A percentile compares a stretch with the other conserved stretches of the same genome.
phyloP scores from a whole-genome alignment of 2,329 filamentous ascomycete genomes.

The Cytospora paraplurivora region DNA sequence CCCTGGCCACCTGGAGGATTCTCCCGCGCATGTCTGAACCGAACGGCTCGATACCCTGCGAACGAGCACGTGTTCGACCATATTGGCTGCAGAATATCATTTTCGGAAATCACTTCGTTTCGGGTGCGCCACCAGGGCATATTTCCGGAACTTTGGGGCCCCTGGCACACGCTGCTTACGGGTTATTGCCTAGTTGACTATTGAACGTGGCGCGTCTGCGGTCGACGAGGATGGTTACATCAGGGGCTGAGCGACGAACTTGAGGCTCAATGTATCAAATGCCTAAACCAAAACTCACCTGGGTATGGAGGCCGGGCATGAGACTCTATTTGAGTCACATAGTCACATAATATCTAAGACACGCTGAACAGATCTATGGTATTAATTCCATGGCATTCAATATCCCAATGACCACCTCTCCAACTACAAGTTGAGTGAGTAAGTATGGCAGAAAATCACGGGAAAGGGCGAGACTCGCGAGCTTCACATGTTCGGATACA shows the following conservation, averaged over 20 bases:
- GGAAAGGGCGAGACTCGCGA: conserved; percentile 10
- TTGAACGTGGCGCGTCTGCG: too few relatives aligned
- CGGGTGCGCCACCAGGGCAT: conserved; percentile 7
- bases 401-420: too few relatives aligned
- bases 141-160: not conserved
- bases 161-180: not conserved
- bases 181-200: too few relatives aligned
- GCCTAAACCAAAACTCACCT: too few relatives aligned
- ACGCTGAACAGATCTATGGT: too few relatives aligned
- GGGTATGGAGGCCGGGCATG: too few relatives aligned
- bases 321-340: too few relatives aligned
- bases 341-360: too few relatives aligned
- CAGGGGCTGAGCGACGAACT: too few relatives aligned
- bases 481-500: conserved; percentile 8
- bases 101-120: not conserved
- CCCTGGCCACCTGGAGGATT: conserved; percentile 6
- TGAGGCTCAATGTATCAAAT: too few relatives aligned
- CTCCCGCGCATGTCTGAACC: not conserved
- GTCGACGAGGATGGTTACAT: too few relatives aligned
- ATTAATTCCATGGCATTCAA: not conserved
- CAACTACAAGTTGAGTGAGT: not conserved
- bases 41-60: not conserved
- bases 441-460: conserved; percentile 12
- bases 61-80: not conserved
- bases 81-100: conserved; percentile 5